A percentile compares a stretch with the other conserved stretches of the same genome.
Conservation (phyloP, 2,329 filamentous ascomycete genomes). For the Aspergillus candidus region DNA sequence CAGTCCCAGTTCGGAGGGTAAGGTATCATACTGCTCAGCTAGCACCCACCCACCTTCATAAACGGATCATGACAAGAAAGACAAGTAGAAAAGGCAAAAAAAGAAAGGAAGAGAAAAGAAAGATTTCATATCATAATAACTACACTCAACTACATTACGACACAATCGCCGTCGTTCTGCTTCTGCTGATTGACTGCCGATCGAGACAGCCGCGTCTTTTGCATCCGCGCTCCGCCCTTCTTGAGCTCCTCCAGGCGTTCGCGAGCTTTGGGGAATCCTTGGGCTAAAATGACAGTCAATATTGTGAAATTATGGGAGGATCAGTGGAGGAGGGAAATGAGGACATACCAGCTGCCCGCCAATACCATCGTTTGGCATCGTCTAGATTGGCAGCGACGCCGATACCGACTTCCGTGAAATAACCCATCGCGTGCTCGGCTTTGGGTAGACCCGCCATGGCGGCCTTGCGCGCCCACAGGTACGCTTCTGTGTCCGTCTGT, state of each 20-base stretch:
- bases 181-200: conserved; percentile 77
- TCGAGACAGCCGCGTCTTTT: conserved; percentile 72
- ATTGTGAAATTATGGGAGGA: background rate
- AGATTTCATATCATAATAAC: conserved; percentile 23
- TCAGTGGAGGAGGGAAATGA: background rate
- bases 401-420: conserved; percentile 93
- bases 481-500: conserved; percentile 92
- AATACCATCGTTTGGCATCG: conserved; percentile 97
- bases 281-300: conserved; percentile 52
- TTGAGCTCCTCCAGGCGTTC: conserved; percentile 91
- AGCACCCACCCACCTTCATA: background rate
- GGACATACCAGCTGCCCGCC: conserved; percentile 81
- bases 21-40: too few species aligned
- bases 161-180: conserved; percentile 83
- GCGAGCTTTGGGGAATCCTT: conserved; percentile 89
- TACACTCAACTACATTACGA: conserved; percentile 33
- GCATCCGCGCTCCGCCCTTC: conserved; percentile 63
- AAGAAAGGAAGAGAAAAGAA: conserved; percentile 3
- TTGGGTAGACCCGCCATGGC: conserved; percentile 82
- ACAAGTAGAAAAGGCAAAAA: background rate
- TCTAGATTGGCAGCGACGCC: conserved; percentile 80
- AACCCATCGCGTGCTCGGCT: conserved; percentile 96
- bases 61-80: conserved; percentile 7
- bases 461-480: conserved; percentile 93
- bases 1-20: too few species aligned